phyloP scores from a whole-genome alignment of 2,329 filamentous ascomycete species.

The Sporothrix variecibatus region DNA sequence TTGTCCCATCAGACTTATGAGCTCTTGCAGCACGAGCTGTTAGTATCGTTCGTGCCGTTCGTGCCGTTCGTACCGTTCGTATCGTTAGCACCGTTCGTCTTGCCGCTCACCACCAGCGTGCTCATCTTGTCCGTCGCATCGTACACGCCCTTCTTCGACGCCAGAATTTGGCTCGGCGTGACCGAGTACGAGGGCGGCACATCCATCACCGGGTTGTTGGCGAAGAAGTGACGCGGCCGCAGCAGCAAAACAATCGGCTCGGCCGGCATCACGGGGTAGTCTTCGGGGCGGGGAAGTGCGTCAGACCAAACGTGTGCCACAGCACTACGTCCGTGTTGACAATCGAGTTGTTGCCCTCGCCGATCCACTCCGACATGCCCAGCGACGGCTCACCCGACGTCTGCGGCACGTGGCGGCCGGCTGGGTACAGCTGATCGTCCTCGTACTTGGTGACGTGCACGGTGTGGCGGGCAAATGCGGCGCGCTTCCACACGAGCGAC shows the following conservation, averaged over 20 bases:
- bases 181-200: slow-evolving; percentile 74
- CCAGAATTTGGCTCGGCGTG: slow-evolving; percentile 68
- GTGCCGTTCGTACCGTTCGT: background rate
- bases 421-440: slow-evolving; percentile 81
- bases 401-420: slow-evolving; percentile 84
- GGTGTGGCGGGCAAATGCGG: slow-evolving; percentile 82
- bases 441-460: slow-evolving; percentile 86
- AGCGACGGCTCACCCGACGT: slow-evolving; percentile 76
- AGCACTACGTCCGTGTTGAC: slow-evolving; percentile 85
- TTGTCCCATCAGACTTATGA: background rate
- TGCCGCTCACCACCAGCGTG: slow-evolving; percentile 34
- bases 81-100: background rate
- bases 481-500: slow-evolving; percentile 84
- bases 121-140: slow-evolving; percentile 54
- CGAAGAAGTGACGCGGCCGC: slow-evolving; percentile 80
- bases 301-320: slow-evolving; percentile 92
- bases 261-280: slow-evolving; percentile 89
- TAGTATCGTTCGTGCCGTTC: background rate
- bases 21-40: slow-evolving; percentile 22
- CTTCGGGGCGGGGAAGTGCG: slow-evolving; percentile 89
- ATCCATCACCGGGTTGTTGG: slow-evolving; percentile 75
- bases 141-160: slow-evolving; percentile 47
- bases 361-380: slow-evolving; percentile 77
- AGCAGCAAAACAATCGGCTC: slow-evolving; percentile 82
- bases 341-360: slow-evolving; percentile 66